Conservation (phyloP, 345 rosid species). For the Lenwebbia sp. region DNA sequence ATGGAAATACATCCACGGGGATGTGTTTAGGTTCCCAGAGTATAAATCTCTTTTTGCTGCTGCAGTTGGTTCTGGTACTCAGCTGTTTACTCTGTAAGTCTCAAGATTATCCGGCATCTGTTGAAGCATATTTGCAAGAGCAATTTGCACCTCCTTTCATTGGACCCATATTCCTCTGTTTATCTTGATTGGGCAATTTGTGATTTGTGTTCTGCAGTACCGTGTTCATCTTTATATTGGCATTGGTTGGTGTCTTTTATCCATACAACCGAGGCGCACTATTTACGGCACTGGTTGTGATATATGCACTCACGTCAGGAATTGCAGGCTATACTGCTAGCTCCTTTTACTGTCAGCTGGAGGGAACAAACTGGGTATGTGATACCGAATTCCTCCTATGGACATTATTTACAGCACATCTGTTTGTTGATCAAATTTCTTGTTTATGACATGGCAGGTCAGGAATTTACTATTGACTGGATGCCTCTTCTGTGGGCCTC, state of each 20-base stretch:
- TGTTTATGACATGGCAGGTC: conserved; percentile 17
- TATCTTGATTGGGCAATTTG: not conserved
- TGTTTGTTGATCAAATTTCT: not conserved
- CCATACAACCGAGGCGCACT: conserved; percentile 43
- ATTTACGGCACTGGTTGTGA: conserved; percentile 36
- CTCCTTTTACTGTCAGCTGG: conserved; percentile 36
- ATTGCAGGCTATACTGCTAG: conserved; percentile 40
- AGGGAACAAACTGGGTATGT: conserved; percentile 42
- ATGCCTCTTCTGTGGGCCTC: conserved; percentile 38
- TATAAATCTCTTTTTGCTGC: conserved; percentile 35
- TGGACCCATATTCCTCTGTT: not conserved
- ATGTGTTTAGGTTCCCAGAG: conserved; percentile 35
- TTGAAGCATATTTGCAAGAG: not conserved
- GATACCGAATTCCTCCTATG: not conserved
- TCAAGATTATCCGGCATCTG: not conserved
- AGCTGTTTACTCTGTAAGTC: conserved; percentile 39
- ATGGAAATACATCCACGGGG: conserved; percentile 44
- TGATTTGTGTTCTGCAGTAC: conserved; percentile 17
- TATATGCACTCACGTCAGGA: conserved; percentile 44
- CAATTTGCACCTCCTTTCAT: not conserved
- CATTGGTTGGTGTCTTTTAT: conserved; percentile 40
- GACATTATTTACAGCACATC: not conserved
- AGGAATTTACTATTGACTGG: conserved; percentile 32
- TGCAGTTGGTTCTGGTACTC: conserved; percentile 39
- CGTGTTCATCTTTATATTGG: conserved; percentile 27